Conservation (phyloP, 1,284 basidiomycete species). For the Heterobasidion parviporum region DNA sequence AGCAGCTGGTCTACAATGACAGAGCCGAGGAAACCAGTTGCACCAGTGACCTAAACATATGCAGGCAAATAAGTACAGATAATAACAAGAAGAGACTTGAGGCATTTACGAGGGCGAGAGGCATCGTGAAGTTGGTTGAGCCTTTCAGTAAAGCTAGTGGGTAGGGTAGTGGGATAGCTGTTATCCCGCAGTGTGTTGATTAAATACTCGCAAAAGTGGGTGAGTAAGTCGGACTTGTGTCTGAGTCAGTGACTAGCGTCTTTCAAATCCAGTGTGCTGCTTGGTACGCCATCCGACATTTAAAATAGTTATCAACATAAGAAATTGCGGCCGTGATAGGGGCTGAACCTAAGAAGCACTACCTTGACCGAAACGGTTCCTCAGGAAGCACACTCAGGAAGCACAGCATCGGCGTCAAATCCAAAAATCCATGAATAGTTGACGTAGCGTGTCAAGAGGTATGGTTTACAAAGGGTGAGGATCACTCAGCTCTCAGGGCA, state of each 20-base stretch:
- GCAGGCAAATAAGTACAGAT: not conserved
- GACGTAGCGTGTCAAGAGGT: no score
- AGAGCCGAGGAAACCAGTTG: not conserved
- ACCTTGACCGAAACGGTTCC: no score
- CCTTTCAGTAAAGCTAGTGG: not conserved
- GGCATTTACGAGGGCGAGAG: not conserved
- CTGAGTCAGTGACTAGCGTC: not conserved
- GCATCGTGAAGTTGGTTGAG: not conserved
- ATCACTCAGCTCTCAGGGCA: not conserved
- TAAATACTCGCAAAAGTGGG: not conserved
- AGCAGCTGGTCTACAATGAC: not conserved
- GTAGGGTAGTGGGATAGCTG: not conserved
- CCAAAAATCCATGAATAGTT: no score
- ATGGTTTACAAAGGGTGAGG: no score
- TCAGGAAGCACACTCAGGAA: no score
- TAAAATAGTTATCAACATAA: no score
- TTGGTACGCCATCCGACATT: no score
- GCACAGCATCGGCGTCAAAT: no score
- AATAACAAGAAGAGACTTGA: not conserved
- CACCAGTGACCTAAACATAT: not conserved
- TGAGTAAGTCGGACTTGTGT: not conserved
- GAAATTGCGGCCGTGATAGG: no score
- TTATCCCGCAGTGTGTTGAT: not conserved
- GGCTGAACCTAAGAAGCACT: no score
- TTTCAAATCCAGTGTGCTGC: no score